These are phyloP conservation scores for Aspergillus kassunensis DNA, from an alignment of 495 filamentous ascomycete species.

Conservation along the genomic window DNA sequence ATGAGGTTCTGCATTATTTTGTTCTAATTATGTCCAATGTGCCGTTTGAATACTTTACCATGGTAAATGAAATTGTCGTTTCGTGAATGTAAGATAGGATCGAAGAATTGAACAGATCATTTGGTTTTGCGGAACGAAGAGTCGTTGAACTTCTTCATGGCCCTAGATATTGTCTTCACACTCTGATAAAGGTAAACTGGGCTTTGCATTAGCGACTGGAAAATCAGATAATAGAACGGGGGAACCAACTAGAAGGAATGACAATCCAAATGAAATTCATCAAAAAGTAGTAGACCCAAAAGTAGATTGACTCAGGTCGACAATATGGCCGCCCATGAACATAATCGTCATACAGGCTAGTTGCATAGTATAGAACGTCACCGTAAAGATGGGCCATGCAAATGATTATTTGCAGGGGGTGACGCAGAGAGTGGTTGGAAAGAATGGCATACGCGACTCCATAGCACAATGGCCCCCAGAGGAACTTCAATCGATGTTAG, in stretches of 20 bases:
- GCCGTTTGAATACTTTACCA: no score
- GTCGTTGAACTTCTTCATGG: slow-evolving; percentile 38
- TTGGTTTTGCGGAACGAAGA: slow-evolving; percentile 33
- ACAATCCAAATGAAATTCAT: slow-evolving; percentile 88
- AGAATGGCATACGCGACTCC: slow-evolving; percentile 58
- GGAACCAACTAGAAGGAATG: slow-evolving; percentile 56
- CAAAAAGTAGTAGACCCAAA: slow-evolving; percentile 82
- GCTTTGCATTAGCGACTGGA: slow-evolving; percentile 1
- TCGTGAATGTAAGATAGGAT: no score
- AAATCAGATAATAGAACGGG: background rate
- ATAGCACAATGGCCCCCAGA: slow-evolving; percentile 82
- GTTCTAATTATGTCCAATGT: background rate
- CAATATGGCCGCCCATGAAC: slow-evolving; percentile 57
- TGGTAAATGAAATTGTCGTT: no score
- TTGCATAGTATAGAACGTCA: slow-evolving; percentile 80
- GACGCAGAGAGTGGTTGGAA: slow-evolving; percentile 55
- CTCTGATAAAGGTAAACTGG: slow-evolving; percentile 54
- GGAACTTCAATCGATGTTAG: slow-evolving; percentile 34
- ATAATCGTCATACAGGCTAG: slow-evolving; percentile 65
- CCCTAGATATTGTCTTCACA: slow-evolving; percentile 42
- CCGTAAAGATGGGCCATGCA: slow-evolving; percentile 83
- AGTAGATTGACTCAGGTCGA: slow-evolving; percentile 75
- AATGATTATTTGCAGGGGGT: slow-evolving; percentile 68
- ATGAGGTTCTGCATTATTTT: background rate
- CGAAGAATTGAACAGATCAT: slow-evolving; percentile 8